Evolutionary conservation across 2,329 filamentous ascomycete genomes (phyloP).

Genomic region (Capronia americana): DNA sequence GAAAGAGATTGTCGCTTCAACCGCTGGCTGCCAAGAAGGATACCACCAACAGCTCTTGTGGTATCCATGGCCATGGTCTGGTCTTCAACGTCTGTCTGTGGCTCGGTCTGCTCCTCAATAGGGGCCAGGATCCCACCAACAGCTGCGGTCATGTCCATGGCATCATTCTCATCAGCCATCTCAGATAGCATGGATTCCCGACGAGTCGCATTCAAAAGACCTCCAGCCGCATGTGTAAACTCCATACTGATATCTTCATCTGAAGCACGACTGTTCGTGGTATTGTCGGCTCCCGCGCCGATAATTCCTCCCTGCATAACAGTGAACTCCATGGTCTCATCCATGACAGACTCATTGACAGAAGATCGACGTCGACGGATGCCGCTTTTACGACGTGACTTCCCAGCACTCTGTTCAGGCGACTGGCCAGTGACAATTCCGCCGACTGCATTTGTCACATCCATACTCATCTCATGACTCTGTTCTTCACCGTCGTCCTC

Average conservation of each 20-base stretch:
- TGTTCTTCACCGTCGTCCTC: conserved; percentile 56
- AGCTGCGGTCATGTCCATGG: conserved; percentile 68
- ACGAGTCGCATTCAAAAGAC: conserved; percentile 41
- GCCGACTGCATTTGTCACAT: conserved; percentile 83
- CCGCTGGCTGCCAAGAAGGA: conserved; percentile 51
- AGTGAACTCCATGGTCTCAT: conserved; percentile 64
- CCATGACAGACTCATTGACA: conserved; percentile 47
- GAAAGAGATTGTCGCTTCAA: conserved; percentile 53
- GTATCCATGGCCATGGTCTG: conserved; percentile 71
- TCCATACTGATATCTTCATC: conserved; percentile 57
- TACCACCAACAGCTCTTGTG: conserved; percentile 68
- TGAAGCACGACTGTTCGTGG: conserved; percentile 49
- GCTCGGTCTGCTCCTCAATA: conserved; percentile 49
- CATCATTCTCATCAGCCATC: conserved; percentile 44
- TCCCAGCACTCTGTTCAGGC: conserved; percentile 40
- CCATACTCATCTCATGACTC: conserved; percentile 85
- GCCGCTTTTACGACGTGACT: conserved; percentile 47
- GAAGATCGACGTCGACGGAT: conserved; percentile 46
- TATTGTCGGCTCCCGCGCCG: conserved; percentile 31
- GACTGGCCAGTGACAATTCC: conserved; percentile 65
- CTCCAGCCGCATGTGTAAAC: conserved; percentile 53
- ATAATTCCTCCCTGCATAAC: conserved; percentile 61
- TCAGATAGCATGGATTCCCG: conserved; percentile 32
- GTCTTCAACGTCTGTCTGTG: conserved; percentile 45
- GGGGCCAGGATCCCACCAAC: conserved; percentile 53